Evolutionary conservation across 148 eudicot species (phyloP).

Genomic region (Cornus kousa): DNA sequence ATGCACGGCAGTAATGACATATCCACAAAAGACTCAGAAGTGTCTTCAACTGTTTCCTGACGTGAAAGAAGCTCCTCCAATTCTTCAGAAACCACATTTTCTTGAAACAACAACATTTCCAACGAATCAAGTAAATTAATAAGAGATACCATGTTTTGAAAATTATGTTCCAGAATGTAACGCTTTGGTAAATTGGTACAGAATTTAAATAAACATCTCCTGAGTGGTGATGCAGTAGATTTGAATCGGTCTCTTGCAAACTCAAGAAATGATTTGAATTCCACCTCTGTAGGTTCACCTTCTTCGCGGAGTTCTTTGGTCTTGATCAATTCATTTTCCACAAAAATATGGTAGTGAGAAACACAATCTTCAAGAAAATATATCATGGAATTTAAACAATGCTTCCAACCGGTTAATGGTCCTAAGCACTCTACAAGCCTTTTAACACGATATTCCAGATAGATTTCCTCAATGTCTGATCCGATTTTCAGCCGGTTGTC

Average conservation of each 20-base stretch:
- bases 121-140: constrained; percentile 23
- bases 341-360: constrained; percentile 29
- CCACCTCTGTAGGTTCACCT: not conserved
- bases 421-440: constrained; percentile 41
- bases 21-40: constrained; percentile 11
- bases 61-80: constrained; percentile 25
- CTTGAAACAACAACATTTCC: constrained; percentile 27
- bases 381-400: constrained; percentile 31
- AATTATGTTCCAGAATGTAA: constrained; percentile 24
- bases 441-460: constrained; percentile 42
- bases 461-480: constrained; percentile 38
- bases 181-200: constrained; percentile 41
- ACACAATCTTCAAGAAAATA: constrained; percentile 51
- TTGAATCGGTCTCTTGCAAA: constrained; percentile 32
- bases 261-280: constrained; percentile 32
- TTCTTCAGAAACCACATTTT: constrained; percentile 24
- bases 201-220: constrained; percentile 28
- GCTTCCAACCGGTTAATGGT: constrained; percentile 48
- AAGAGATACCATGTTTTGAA: constrained; percentile 20
- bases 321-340: constrained; percentile 26
- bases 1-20: constrained; percentile 10
- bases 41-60: constrained; percentile 1
- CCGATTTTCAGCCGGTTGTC: constrained; percentile 32
- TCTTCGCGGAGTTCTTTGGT: constrained; percentile 11
- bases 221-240: constrained; percentile 28